Evolutionary conservation across 306 rosid species (phyloP).

Genomic region (Lotus japonicus): DNA sequence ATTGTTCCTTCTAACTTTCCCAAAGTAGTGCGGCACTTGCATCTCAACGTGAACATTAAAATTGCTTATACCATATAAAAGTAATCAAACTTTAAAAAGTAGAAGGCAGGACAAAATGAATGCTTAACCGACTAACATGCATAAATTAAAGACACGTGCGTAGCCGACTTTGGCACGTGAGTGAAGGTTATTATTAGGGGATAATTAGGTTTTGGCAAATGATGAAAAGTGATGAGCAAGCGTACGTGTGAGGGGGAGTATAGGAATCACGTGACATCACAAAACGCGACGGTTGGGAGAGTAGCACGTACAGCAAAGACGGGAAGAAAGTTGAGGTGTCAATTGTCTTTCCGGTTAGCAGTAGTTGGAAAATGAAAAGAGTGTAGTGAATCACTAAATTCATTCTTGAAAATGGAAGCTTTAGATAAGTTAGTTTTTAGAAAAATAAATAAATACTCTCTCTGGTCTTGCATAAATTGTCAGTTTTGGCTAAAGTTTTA

Average conservation of each 20-base stretch:
- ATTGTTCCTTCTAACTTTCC: slow-evolving; percentile 27
- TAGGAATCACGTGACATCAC: slow-evolving; percentile 69
- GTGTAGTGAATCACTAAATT: too few species aligned
- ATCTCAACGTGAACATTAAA: slow-evolving; percentile 32
- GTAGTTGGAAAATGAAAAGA: slow-evolving; percentile 48
- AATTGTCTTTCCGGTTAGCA: slow-evolving; percentile 31
- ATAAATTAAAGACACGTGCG: slow-evolving; percentile 36
- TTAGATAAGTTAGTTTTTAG: too few species aligned
- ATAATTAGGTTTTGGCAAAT: slow-evolving; percentile 25
- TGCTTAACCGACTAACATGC: slow-evolving; percentile 4
- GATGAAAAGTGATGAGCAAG: slow-evolving; percentile 29
- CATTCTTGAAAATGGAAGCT: too few species aligned
- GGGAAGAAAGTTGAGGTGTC: slow-evolving; percentile 48
- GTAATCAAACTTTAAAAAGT: slow-evolving; percentile 24
- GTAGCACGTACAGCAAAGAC: background rate
- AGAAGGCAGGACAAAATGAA: slow-evolving; percentile 19
- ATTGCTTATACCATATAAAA: slow-evolving; percentile 15
- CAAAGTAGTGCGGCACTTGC: slow-evolving; percentile 33
- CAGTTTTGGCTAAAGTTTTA: too few species aligned
- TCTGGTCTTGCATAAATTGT: too few species aligned
- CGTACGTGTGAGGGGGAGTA: slow-evolving; percentile 43
- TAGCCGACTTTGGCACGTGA: slow-evolving; percentile 59
- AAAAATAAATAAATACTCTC: too few species aligned
- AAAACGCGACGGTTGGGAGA: slow-evolving; percentile 33
- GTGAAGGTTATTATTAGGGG: slow-evolving; percentile 22